Evolutionary conservation across 768 basidiomycete genomes (phyloP).

Genomic region (Austroboletus festivus): DNA sequence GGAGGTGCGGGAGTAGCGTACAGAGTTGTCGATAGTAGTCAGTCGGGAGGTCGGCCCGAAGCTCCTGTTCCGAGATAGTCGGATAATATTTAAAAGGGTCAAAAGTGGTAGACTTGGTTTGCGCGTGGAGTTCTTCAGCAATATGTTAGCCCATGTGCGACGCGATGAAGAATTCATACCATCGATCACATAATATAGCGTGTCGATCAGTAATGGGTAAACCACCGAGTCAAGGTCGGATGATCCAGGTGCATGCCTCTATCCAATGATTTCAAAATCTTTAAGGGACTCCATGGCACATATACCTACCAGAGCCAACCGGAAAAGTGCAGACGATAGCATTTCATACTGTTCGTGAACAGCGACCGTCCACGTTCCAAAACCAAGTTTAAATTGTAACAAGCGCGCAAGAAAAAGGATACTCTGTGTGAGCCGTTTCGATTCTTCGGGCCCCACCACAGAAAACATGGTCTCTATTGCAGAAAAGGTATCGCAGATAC

Average conservation of each 20-base stretch:
- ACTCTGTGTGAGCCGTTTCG: conserved; percentile 35
- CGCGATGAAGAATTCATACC: conserved; percentile 40
- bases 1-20: conserved; percentile 54
- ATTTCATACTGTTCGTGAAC: conserved; percentile 45
- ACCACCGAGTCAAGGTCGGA: conserved; percentile 48
- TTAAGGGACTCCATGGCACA: conserved; percentile 1
- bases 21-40: conserved; percentile 58
- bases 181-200: conserved; percentile 68
- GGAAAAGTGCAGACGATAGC: conserved; percentile 44
- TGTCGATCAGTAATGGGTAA: conserved; percentile 70
- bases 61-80: conserved; percentile 42
- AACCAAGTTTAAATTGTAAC: conserved; percentile 71
- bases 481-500: conserved; percentile 46
- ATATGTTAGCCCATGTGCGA: not conserved
- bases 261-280: conserved; percentile 3
- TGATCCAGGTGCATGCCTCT: conserved; percentile 57
- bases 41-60: conserved; percentile 53
- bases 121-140: conserved; percentile 56
- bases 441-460: conserved; percentile 17
- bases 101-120: conserved; percentile 45
- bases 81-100: conserved; percentile 72
- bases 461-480: conserved; percentile 38
- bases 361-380: conserved; percentile 54
- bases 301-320: conserved; percentile 49
- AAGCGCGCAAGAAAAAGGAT: conserved; percentile 61